Evolutionary conservation across 345 rosid genomes (phyloP).

Genomic region (Eucalyptus decipiens): DNA sequence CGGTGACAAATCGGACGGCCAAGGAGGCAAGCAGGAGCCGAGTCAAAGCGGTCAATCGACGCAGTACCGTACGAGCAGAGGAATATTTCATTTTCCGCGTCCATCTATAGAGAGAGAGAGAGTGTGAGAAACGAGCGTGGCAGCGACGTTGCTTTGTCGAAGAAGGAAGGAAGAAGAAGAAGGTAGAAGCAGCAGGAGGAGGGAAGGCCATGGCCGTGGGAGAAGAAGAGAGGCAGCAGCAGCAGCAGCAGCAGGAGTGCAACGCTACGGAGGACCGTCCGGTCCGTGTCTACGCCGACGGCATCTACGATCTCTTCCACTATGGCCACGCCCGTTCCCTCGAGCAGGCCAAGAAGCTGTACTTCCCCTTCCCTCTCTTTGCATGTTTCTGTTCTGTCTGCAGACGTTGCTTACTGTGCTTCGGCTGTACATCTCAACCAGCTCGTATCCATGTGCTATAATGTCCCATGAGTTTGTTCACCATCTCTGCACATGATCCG

Average conservation of each 20-base stretch:
- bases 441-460: background rate
- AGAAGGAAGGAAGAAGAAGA: background rate
- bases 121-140: background rate
- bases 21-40: background rate
- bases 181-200: background rate
- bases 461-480: background rate
- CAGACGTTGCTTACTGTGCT: background rate
- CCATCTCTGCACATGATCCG: background rate
- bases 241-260: background rate
- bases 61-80: background rate
- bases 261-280: conserved; percentile 16
- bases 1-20: background rate
- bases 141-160: background rate
- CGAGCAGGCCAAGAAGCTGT: conserved; percentile 92
- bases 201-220: background rate
- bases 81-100: background rate
- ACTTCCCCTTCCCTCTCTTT: background rate
- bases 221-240: background rate
- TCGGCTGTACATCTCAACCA: background rate
- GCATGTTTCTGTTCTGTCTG: background rate
- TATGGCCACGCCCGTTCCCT: conserved; percentile 94
- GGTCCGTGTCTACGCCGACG: conserved; percentile 87
- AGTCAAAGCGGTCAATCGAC: background rate
- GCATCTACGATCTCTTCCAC: conserved; percentile 98
- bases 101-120: background rate